A percentile compares a stretch with the other conserved stretches of the same genome.
phyloP scores from a whole-genome alignment of 495 filamentous ascomycete species.

The Aspergillus mulundensis region DNA sequence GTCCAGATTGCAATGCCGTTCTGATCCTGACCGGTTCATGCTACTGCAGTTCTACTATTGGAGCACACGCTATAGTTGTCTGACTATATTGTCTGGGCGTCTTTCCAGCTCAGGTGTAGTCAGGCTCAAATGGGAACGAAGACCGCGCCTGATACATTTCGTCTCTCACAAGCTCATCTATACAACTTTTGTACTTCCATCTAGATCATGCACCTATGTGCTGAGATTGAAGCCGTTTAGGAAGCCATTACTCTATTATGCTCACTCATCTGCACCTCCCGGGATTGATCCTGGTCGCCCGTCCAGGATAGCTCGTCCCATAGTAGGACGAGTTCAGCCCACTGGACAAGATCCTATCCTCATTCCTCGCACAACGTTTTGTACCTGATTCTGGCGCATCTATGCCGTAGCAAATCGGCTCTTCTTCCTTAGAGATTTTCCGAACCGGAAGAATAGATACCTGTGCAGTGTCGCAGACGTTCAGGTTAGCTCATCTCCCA shows the following conservation, averaged over 20 bases:
- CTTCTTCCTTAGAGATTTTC: slow-evolving; percentile 53
- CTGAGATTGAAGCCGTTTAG: neutral
- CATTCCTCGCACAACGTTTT: neutral
- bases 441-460: slow-evolving; percentile 56
- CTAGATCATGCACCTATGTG: neutral
- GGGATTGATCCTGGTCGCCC: neutral
- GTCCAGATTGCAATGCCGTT: slow-evolving; percentile 13
- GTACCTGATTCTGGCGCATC: neutral
- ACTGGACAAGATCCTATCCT: slow-evolving; percentile 2
- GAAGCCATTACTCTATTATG: neutral
- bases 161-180: neutral
- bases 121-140: neutral
- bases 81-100: neutral
- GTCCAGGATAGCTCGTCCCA: neutral
- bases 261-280: neutral
- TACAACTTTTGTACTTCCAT: neutral
- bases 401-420: slow-evolving; percentile 45
- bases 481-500: slow-evolving; percentile 1
- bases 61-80: neutral
- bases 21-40: slow-evolving; percentile 6
- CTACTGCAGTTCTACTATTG: slow-evolving; percentile 5
- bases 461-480: slow-evolving; percentile 23
- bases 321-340: slow-evolving; percentile 5
- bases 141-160: neutral
- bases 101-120: neutral